Evolutionary conservation across 1,284 basidiomycete species (phyloP), one percentile per base, ranked within the genome.

Genomic region (Sporisorium iseilematis-ciliati): DNA sequence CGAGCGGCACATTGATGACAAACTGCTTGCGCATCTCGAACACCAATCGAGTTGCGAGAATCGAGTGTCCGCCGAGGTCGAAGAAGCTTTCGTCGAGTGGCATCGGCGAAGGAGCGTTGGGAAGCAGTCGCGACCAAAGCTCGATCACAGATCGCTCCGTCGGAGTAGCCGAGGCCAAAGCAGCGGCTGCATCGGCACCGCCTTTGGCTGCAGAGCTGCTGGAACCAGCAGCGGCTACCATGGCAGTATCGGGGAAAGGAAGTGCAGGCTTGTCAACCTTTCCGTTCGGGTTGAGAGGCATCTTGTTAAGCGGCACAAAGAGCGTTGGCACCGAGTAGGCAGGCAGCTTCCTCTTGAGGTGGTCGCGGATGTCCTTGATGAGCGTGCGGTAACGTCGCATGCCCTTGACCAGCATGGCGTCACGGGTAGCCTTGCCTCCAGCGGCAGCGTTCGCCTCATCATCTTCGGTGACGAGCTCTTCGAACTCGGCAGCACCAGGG

Each of bases 211-310:
- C 45, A 4, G 64, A 54, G 29, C 61, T 55, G 33, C 54, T 25
- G 0, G 75, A 54, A 7, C 62, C 57, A 40, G 69, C 75, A 10
- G 80, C 87, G 83, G 29, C 87, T 78, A 25, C 87, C 62, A 94
- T 91, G 3, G 92, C 93, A 1, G 97, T 99, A 86, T 99, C 97
- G 2, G 97, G 97, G 92, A 99, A 99, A 16, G 97, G 97, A 54
- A 99, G 90, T 0, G 94, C 93, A 0, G 97, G 96, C 86, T 99
- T 99, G 88, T 99, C 97, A 84, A 99, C 92, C 87, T 99, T 99
- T 72, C 97, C 97, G 85, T 99, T 99, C 4, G 97, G 97, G 85
- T 98, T 99, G 57, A 99, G 89, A 14, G 97, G 97, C 92, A 99
- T 97, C 73, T 94, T 92, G 68, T 90, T 90, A 42, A 99, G 89